Conservation (phyloP, 1,139 yeast species). For the Hemisphaericaspora lyxosophila region DNA sequence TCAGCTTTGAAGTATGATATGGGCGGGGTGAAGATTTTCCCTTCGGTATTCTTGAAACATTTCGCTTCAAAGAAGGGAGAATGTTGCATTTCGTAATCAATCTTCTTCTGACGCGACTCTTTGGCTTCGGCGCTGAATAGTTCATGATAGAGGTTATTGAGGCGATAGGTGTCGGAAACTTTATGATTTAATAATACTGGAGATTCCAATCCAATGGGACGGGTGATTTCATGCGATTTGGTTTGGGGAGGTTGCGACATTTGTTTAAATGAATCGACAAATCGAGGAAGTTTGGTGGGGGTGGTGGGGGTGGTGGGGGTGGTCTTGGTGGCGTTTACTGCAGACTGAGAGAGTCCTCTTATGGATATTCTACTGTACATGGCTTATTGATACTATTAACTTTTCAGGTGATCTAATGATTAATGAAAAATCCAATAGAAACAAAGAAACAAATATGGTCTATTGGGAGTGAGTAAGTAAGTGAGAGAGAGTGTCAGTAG, state of each 20-base stretch:
- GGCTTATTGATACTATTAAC: no score
- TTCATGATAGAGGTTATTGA: slow-evolving; percentile 24
- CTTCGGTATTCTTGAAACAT: slow-evolving; percentile 75
- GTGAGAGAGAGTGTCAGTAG: no score
- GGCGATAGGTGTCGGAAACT: slow-evolving; percentile 20
- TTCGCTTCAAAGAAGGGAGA: slow-evolving; percentile 87
- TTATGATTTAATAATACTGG: slow-evolving; percentile 32
- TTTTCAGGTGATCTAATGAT: no score
- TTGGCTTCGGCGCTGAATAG: slow-evolving; percentile 42
- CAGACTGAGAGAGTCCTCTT: not conserved
- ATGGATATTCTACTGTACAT: not conserved
- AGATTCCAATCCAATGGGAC: slow-evolving; percentile 42
- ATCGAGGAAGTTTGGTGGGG: slow-evolving; percentile 13
- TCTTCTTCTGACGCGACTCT: slow-evolving; percentile 52
- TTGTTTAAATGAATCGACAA: slow-evolving; percentile 28
- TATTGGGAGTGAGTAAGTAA: no score
- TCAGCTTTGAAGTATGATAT: slow-evolving; percentile 70
- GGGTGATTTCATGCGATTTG: slow-evolving; percentile 27
- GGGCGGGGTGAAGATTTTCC: slow-evolving; percentile 84
- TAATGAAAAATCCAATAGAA: no score
- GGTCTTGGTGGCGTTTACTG: no score
- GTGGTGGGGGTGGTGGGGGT: no score
- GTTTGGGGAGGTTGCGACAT: slow-evolving; percentile 32
- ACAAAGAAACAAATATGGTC: no score
- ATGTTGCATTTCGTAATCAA: slow-evolving; percentile 77